These are phyloP conservation scores for Aegle marmelos DNA, from an alignment of 345 rosid species.

Conservation along the genomic window DNA sequence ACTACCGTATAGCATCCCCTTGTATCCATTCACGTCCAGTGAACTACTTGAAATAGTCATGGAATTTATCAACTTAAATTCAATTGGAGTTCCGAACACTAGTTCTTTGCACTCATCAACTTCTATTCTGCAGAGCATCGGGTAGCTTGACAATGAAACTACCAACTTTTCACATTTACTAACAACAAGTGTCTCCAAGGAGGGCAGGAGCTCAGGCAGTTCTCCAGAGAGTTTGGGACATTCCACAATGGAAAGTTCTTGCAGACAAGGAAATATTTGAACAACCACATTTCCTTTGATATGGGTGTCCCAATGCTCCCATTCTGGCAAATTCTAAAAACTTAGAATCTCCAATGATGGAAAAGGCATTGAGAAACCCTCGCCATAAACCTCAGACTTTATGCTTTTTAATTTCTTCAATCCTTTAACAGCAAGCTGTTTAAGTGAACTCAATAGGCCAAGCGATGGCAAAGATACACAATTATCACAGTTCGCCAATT, in stretches of 20 bases:
- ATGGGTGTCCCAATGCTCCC: not conserved
- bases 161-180: not conserved
- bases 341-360: not conserved
- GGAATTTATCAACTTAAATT: too few relatives aligned
- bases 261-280: not conserved
- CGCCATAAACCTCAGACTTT: not conserved
- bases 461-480: not conserved
- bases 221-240: not conserved
- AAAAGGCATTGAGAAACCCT: not conserved
- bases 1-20: too few relatives aligned
- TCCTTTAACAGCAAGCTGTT: not conserved
- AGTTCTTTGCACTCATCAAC: not conserved
- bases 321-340: not conserved
- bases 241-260: not conserved
- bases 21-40: too few relatives aligned
- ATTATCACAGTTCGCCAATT: not conserved
- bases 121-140: not conserved
- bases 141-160: not conserved
- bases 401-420: not conserved
- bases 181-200: not conserved
- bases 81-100: not conserved
- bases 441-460: not conserved
- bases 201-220: not conserved
- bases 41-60: too few relatives aligned
- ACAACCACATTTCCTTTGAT: not conserved